These are phyloP conservation scores for Schwanniomyces polymorphus DNA, from an alignment of 805 yeast genomes.

Conservation along the genomic window DNA sequence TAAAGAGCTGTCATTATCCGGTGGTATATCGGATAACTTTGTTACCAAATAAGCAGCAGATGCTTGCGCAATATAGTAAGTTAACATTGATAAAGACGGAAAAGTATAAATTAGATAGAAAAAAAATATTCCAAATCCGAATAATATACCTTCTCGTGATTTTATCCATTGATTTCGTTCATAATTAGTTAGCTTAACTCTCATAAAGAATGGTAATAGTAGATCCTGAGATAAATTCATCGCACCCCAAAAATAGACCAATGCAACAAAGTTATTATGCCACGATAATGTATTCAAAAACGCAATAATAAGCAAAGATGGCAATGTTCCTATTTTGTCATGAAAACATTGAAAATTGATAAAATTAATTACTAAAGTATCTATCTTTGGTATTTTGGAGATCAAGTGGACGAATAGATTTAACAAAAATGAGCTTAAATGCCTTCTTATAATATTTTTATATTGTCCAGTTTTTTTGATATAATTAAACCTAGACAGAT, in stretches of 20 bases:
- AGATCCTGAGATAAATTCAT: conserved; percentile 45
- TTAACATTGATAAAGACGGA: conserved; percentile 47
- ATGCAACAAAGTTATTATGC: conserved; percentile 30
- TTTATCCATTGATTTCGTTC: conserved; percentile 50
- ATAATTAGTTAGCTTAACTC: conserved; percentile 42
- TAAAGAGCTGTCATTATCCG: conserved; percentile 19
- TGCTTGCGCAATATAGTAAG: conserved; percentile 54
- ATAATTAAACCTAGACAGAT: not conserved
- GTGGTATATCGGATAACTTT: conserved; percentile 50
- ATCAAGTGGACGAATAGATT: conserved; percentile 31
- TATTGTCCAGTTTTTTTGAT: not conserved
- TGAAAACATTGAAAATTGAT: conserved; percentile 45
- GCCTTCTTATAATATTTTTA: conserved; percentile 18
- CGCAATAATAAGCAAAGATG: conserved; percentile 39
- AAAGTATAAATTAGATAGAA: conserved; percentile 38
- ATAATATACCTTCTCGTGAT: conserved; percentile 54
- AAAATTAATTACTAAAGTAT: conserved; percentile 40
- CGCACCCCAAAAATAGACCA: conserved; percentile 49
- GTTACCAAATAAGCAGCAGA: conserved; percentile 55
- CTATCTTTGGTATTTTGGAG: conserved; percentile 43
- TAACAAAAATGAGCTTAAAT: conserved; percentile 15
- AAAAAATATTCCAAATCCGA: conserved; percentile 54
- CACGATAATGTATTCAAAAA: conserved; percentile 36
- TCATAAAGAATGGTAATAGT: conserved; percentile 49
- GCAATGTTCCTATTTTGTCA: conserved; percentile 45